A percentile compares a stretch with the other conserved stretches of the same genome.
Evolutionary conservation across 2,329 filamentous ascomycete species (phyloP).

Genomic region (Cladosporium oxysporum): DNA sequence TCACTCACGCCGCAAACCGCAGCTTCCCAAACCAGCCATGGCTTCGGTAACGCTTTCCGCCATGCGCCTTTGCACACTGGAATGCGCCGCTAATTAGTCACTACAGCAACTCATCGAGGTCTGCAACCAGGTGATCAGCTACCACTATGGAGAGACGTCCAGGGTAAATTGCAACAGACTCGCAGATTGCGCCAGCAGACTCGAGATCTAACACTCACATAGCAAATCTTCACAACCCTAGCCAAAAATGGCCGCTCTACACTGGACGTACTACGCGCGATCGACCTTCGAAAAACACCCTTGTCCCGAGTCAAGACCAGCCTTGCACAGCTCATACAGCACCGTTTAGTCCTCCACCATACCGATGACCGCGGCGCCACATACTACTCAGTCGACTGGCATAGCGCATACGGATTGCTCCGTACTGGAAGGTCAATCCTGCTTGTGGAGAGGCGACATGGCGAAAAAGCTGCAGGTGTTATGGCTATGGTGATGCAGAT

Average conservation of each 20-base stretch:
- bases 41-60: conserved; percentile 21
- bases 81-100: conserved; percentile 13
- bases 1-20: conserved; percentile 23
- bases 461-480: conserved; percentile 71
- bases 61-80: conserved; percentile 14
- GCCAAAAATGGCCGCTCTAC: conserved; percentile 73
- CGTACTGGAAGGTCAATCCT: conserved; percentile 80
- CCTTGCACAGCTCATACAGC: conserved; percentile 81
- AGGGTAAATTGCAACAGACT: conserved; percentile 63
- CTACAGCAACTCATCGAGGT: conserved; percentile 80
- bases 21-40: conserved; percentile 17
- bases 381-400: conserved; percentile 81
- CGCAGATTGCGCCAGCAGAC: conserved; percentile 12
- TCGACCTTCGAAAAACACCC: conserved; percentile 47
- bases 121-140: conserved; percentile 83
- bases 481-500: conserved; percentile 73
- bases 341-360: conserved; percentile 63
- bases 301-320: conserved; percentile 78
- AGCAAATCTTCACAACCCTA: conserved; percentile 85
- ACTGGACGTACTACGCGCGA: conserved; percentile 69
- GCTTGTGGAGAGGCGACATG: conserved; percentile 72
- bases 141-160: conserved; percentile 87
- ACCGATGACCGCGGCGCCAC: conserved; percentile 53
- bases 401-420: conserved; percentile 77
- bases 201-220: conserved; percentile 18